These are phyloP conservation scores for Eutypa lata DNA, from an alignment of 2,329 filamentous ascomycete species.

Conservation along the genomic window DNA sequence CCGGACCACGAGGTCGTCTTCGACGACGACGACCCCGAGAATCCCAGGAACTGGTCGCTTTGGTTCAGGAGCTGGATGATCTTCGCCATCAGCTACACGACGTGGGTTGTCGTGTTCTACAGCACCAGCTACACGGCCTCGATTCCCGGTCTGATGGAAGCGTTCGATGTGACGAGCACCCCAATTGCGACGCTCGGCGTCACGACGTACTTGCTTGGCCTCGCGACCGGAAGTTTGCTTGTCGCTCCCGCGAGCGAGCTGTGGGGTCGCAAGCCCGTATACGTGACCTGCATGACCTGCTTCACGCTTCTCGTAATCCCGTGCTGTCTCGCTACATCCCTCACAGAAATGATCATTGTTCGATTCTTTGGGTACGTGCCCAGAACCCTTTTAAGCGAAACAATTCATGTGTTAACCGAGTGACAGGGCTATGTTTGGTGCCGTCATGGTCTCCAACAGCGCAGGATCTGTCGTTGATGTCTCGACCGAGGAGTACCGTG, in stretches of 20 bases:
- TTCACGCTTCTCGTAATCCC: slow-evolving; percentile 72
- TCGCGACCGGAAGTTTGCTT: slow-evolving; percentile 68
- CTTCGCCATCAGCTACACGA: slow-evolving; percentile 43
- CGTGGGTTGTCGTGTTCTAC: slow-evolving; percentile 62
- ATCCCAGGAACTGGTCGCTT: slow-evolving; percentile 67
- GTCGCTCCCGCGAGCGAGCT: slow-evolving; percentile 73
- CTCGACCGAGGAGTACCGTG: slow-evolving; percentile 74
- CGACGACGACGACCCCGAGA: slow-evolving; percentile 57
- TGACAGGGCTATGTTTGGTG: slow-evolving; percentile 65
- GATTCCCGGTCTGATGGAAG: slow-evolving; percentile 63
- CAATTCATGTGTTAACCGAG: slow-evolving; percentile 2
- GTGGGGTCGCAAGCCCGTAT: slow-evolving; percentile 66
- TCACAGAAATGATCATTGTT: slow-evolving; percentile 66
- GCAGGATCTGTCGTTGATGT: slow-evolving; percentile 84
- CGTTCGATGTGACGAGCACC: slow-evolving; percentile 57
- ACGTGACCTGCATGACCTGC: slow-evolving; percentile 59
- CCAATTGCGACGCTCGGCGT: slow-evolving; percentile 71
- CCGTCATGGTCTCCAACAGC: slow-evolving; percentile 79
- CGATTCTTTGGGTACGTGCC: slow-evolving; percentile 65
- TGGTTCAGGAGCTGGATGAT: slow-evolving; percentile 42
- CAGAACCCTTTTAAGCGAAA: background rate
- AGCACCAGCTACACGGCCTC: slow-evolving; percentile 77
- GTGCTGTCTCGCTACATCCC: slow-evolving; percentile 64
- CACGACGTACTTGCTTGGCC: slow-evolving; percentile 73
- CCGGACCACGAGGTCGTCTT: slow-evolving; percentile 74